These are phyloP conservation scores for Zygoascus meyerae DNA, from an alignment of 1,139 yeast genomes.

Conservation along the genomic window DNA sequence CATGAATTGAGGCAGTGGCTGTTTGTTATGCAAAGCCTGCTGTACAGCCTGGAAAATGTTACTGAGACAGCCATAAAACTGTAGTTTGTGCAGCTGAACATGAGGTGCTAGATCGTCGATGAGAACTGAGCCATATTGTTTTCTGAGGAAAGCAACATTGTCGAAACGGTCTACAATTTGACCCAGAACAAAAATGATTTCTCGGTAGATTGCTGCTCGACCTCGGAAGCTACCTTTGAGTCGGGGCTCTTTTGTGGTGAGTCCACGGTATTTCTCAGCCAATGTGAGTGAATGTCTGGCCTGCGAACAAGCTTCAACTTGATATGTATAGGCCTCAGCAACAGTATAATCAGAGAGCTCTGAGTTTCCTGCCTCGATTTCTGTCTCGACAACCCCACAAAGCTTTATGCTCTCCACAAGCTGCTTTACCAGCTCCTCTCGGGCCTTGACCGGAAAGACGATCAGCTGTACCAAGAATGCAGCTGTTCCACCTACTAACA, in stretches of 20 bases:
- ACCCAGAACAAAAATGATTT: slow-evolving; percentile 41
- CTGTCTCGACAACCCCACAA: slow-evolving; percentile 36
- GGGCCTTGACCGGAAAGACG: slow-evolving; percentile 44
- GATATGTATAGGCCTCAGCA: slow-evolving; percentile 16
- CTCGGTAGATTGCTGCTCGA: slow-evolving; percentile 38
- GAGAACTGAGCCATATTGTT: slow-evolving; percentile 42
- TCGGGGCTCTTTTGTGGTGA: slow-evolving; percentile 44
- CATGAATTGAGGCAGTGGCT: slow-evolving; percentile 45
- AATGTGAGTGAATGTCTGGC: slow-evolving; percentile 38
- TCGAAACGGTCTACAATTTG: slow-evolving; percentile 46
- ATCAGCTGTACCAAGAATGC: slow-evolving; percentile 42
- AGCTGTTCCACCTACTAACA: slow-evolving; percentile 45
- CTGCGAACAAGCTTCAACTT: slow-evolving; percentile 31
- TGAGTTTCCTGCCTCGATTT: slow-evolving; percentile 41
- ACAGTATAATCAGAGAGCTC: slow-evolving; percentile 27
- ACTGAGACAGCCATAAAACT: slow-evolving; percentile 38
- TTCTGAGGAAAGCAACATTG: slow-evolving; percentile 40
- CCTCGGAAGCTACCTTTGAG: slow-evolving; percentile 42
- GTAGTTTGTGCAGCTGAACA: slow-evolving; percentile 43
- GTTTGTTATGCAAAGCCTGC: slow-evolving; percentile 39
- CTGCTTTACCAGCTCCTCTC: slow-evolving; percentile 40
- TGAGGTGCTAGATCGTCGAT: slow-evolving; percentile 40
- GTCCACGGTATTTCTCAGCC: slow-evolving; percentile 39
- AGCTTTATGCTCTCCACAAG: slow-evolving; percentile 38
- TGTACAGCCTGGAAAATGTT: slow-evolving; percentile 39